phyloP scores from a whole-genome alignment of 306 rosid species.

The Casuarina cunninghamiana region DNA sequence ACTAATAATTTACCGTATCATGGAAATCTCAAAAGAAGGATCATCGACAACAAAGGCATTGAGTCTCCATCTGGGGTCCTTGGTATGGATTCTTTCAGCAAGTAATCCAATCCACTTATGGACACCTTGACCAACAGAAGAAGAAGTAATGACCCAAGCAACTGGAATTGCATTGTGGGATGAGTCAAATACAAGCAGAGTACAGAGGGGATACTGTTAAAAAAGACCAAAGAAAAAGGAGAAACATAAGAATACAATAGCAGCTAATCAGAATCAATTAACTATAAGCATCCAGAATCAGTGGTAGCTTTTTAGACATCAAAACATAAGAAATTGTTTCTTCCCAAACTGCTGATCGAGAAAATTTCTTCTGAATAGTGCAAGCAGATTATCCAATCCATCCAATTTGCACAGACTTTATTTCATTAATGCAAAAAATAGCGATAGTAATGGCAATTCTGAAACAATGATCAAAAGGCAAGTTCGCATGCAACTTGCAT shows the following conservation, averaged over 20 bases:
- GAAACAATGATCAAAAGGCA: constrained; percentile 1
- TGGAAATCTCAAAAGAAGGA: constrained; percentile 60
- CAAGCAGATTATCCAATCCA: background rate
- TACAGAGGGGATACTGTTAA: constrained; percentile 63
- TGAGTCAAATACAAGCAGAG: constrained; percentile 74
- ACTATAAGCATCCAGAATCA: background rate
- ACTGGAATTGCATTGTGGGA: constrained; percentile 76
- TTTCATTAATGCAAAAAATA: background rate
- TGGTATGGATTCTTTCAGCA: constrained; percentile 54
- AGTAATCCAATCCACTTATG: constrained; percentile 69
- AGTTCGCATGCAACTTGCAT: background rate
- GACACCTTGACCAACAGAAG: constrained; percentile 51
- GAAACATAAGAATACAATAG: constrained; percentile 14
- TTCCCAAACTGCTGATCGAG: background rate
- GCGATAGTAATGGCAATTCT: background rate
- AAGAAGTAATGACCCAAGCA: constrained; percentile 78
- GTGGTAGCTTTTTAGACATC: background rate
- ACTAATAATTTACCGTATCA: constrained; percentile 50
- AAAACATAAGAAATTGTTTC: background rate
- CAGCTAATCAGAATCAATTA: constrained; percentile 5
- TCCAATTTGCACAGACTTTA: background rate
- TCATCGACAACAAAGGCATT: constrained; percentile 65
- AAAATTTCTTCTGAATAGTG: background rate
- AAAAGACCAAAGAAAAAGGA: constrained; percentile 18
- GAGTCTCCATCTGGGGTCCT: constrained; percentile 71